phyloP scores from a whole-genome alignment of 345 rosid genomes.

The Pistacia atlantica region DNA sequence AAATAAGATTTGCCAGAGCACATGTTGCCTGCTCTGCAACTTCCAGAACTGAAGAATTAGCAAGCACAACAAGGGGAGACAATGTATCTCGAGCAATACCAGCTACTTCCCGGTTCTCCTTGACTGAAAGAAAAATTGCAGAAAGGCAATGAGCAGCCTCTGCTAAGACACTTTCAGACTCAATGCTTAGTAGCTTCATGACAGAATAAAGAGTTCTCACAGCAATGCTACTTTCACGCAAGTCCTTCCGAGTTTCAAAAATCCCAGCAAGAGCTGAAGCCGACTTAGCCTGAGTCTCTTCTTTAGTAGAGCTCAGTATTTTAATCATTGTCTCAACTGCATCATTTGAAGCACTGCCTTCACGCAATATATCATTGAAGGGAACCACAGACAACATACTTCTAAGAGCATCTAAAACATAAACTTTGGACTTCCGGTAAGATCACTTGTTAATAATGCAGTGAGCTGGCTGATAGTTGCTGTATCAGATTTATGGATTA shows the following conservation, averaged over 20 bases:
- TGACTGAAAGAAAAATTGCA: constrained; percentile 86
- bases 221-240: constrained; percentile 89
- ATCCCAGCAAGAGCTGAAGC: constrained; percentile 94
- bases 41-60: constrained; percentile 77
- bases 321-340: constrained; percentile 96
- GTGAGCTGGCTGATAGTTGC: constrained; percentile 97
- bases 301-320: constrained; percentile 78
- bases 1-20: constrained; percentile 92
- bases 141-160: constrained; percentile 85
- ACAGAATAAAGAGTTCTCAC: constrained; percentile 72
- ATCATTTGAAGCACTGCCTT: constrained; percentile 99
- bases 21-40: constrained; percentile 95
- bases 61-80: constrained; percentile 64
- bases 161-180: constrained; percentile 74
- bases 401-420: constrained; percentile 92
- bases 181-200: constrained; percentile 76
- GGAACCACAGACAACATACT: constrained; percentile 95
- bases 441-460: constrained; percentile 91
- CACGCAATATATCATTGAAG: constrained; percentile 73
- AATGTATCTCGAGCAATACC: constrained; percentile 79
- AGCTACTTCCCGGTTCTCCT: constrained; percentile 91
- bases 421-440: constrained; percentile 93
- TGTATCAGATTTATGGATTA: constrained; percentile 96
- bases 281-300: constrained; percentile 96
- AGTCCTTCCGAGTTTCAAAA: constrained; percentile 77